Base-by-base conservation (phyloP, 2,329 filamentous ascomycete genomes). In the Fusarium temperatum region DNA sequence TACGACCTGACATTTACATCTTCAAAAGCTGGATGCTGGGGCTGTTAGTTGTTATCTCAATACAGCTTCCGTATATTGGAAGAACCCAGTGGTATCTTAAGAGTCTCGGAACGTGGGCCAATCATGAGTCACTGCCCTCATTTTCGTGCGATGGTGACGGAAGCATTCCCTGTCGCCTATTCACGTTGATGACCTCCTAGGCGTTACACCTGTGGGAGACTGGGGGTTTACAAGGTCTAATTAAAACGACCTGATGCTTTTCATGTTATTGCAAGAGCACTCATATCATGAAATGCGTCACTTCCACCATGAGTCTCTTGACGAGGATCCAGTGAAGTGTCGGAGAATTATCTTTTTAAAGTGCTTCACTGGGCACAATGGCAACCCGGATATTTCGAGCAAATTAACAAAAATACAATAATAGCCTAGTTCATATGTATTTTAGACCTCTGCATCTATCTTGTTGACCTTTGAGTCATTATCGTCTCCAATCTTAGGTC, bases 401-500 rank as follows among this genome's bases (percentile, higher is more conserved):
- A 32, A 32, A 32, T 32, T 5, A 13, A 18, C 3, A 35, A 2
- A 2, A 18, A 20, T 24, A 18, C 0, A 24, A 18, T 20, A 3
- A 20, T 2, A 10, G 14, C 26, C 30, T 2, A 4, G 3, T 6
- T 50, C 20, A 30, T 12, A 17, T 12, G 10, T 6, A 2, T 2
- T 8, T 7, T 36, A 53, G 6, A 26, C n/a, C 32, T 26, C n/a
- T 15, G 13, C 6, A 36, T 53, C 50, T 26, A 36, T 35, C 32
- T 38, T 53, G 17, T 53, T 53, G 9, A 22, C 18, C 32, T 53
- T 36, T 0, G 32, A 36, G 13, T 20, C n/a, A 26, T 36, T 38
- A 1, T 38, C 50, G 0, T 53, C 18, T 3, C 13, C n/a, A 12
- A 5, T 5, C 13, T 36, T 36, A 11, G 1, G 1, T 7, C n/a